Evolutionary conservation across 495 filamentous ascomycete species (phyloP).

Genomic region (Trichoderma asperelloides): DNA sequence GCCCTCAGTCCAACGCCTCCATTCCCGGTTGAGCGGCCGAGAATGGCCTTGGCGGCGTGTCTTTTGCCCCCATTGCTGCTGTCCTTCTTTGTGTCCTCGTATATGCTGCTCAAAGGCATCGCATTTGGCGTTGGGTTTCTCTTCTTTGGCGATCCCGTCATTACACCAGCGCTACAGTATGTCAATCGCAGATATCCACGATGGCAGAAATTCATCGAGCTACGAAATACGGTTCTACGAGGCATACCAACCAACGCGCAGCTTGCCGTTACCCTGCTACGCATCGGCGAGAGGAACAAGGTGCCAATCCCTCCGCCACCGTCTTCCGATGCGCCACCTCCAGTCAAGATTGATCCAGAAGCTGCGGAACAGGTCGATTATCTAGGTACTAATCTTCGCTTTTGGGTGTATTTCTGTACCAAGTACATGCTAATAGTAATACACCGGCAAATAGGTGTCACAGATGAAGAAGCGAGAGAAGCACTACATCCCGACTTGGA

Average conservation of each 20-base stretch:
- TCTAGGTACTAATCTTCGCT: slow-evolving; percentile 16
- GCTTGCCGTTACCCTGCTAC: slow-evolving; percentile 73
- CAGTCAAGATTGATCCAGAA: slow-evolving; percentile 36
- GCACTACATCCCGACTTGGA: slow-evolving; percentile 34
- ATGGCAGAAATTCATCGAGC: slow-evolving; percentile 60
- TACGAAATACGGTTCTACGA: slow-evolving; percentile 59
- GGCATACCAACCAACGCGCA: slow-evolving; percentile 88
- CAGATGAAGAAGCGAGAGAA: slow-evolving; percentile 30
- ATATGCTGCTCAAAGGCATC: slow-evolving; percentile 62
- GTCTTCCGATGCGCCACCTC: slow-evolving; percentile 41
- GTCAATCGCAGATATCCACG: slow-evolving; percentile 58
- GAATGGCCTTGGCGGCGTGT: slow-evolving; percentile 53
- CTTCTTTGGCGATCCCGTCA: slow-evolving; percentile 75
- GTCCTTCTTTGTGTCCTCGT: slow-evolving; percentile 57
- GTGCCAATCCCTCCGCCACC: slow-evolving; percentile 77
- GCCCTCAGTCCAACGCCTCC: slow-evolving; percentile 71
- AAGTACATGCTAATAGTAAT: slow-evolving; percentile 12
- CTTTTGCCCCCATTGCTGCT: slow-evolving; percentile 48
- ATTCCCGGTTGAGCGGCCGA: slow-evolving; percentile 55
- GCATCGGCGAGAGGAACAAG: slow-evolving; percentile 76
- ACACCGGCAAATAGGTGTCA: slow-evolving; percentile 21
- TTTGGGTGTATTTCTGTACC: neutral
- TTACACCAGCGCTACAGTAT: slow-evolving; percentile 46
- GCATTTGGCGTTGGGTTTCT: slow-evolving; percentile 59
- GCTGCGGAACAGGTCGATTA: slow-evolving; percentile 33